Base-by-base conservation (phyloP, 768 basidiomycete genomes). In the Filobasidium wieringae region DNA sequence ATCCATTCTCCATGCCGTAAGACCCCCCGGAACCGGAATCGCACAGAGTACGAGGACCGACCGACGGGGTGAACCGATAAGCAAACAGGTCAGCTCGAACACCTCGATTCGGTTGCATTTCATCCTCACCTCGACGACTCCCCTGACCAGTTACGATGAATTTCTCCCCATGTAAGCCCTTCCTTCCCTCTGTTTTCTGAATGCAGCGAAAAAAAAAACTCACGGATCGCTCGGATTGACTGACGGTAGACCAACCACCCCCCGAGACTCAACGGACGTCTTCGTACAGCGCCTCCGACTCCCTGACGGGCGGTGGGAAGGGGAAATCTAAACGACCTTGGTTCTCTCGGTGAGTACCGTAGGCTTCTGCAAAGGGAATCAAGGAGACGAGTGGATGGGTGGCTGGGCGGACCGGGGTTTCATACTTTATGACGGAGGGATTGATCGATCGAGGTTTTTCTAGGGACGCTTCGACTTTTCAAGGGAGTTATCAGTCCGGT, bases 401-500 rank as follows among this genome's bases (percentile, higher is more conserved):
- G n/a, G n/a, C n/a, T n/a, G n/a, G n/a, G n/a, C n/a, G n/a, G n/a
- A n/a, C n/a, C n/a, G n/a, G n/a, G n/a, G n/a, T n/a, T 51, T n/a
- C 7, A 51, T 31, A 30, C 12, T 22, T 27, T 17, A 27, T n/a
- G n/a, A 26, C 34, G 51, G 19, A 30, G 22, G 12, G 26, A 36
- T 37, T 12, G 4, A 14, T 32, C 15, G 4, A 19, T 2, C 15
- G 26, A 22, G 19, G 29, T 17, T 22, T 54, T 43, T 36, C 14
- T 47, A 71, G 70, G 22, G 71, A 72, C 53, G 57, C 63, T 17
- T 67, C 68, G 7, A 68, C 66, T 0, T 72, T 64, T 54, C 70
- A 74, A 51, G 69, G 75, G 7, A 83, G 85, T 2, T 87, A 86
- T 64, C 86, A 86, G 72, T 82, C 82, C 12, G 86, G 85, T 14